Percentiles rank a stretch among this genome's conserved stretches.
These are phyloP conservation scores for Thielaviopsis ethacetica DNA, from an alignment of 2,329 filamentous ascomycete species.

Conservation along the genomic window DNA sequence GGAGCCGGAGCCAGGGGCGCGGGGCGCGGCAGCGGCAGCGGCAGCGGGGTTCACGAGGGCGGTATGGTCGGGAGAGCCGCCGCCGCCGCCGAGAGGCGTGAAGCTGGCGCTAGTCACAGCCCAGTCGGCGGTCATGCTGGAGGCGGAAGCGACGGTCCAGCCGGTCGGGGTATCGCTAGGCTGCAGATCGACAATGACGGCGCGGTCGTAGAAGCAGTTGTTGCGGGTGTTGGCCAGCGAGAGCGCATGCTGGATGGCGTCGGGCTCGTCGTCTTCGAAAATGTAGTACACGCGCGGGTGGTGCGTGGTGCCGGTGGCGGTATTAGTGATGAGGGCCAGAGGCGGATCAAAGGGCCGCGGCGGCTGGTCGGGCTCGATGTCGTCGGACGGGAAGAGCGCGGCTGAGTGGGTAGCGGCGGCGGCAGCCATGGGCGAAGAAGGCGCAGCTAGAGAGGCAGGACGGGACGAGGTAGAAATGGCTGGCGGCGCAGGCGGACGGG, in stretches of 20 bases:
- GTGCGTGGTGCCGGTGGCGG: conserved; percentile 53
- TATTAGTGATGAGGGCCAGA: conserved; percentile 67
- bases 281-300: conserved; percentile 79
- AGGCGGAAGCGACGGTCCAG: conserved; percentile 47
- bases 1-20: neutral
- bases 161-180: conserved; percentile 22
- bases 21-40: neutral
- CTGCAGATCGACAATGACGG: conserved; percentile 39
- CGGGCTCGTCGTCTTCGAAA: conserved; percentile 80
- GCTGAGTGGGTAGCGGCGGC: neutral
- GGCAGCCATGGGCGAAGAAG: neutral
- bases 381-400: neutral
- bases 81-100: conserved; percentile 24
- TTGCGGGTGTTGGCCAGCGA: conserved; percentile 19
- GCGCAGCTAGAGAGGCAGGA: neutral
- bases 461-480: neutral
- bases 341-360: conserved; percentile 24
- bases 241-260: conserved; percentile 35
- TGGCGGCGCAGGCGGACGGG: neutral
- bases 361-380: neutral
- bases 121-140: conserved; percentile 62
- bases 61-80: too few species aligned
- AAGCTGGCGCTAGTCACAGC: conserved; percentile 34
- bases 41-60: neutral
- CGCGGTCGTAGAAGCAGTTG: conserved; percentile 22